A percentile compares a stretch with the other conserved stretches of the same genome.
Conservation (phyloP, 768 basidiomycete species). For the Amanita rubescens region DNA sequence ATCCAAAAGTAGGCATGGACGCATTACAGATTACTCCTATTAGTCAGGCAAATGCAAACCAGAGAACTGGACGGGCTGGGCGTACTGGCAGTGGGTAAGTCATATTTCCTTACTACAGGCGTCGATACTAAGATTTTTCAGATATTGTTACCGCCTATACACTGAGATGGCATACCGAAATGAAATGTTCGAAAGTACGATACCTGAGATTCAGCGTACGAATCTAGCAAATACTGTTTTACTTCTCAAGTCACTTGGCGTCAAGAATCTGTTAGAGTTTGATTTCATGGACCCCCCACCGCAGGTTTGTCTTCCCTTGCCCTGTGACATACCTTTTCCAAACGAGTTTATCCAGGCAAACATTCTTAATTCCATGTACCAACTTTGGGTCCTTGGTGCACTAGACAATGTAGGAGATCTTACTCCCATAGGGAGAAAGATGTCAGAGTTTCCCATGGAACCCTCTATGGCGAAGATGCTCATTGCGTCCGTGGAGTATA, state of each 20-base stretch:
- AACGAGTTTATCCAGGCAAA: constrained; percentile 54
- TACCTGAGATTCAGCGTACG: constrained; percentile 97
- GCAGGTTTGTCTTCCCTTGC: constrained; percentile 45
- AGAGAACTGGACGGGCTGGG: constrained; percentile 93
- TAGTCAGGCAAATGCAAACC: constrained; percentile 97
- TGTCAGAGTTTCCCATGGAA: constrained; percentile 99
- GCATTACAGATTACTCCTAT: constrained; percentile 98
- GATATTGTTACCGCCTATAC: constrained; percentile 93
- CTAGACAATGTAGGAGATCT: constrained; percentile 97
- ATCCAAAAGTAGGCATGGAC: constrained; percentile 99
- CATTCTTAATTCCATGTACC: constrained; percentile 99
- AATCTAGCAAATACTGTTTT: constrained; percentile 97
- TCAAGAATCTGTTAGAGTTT: constrained; percentile 95
- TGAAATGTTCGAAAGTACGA: constrained; percentile 91
- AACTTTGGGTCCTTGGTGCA: constrained; percentile 97
- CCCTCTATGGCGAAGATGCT: constrained; percentile 99
- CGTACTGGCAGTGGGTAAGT: constrained; percentile 91
- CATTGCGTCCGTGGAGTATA: constrained; percentile 89
- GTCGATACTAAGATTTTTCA: constrained; percentile 20
- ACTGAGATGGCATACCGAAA: constrained; percentile 97
- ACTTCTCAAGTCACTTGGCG: constrained; percentile 90
- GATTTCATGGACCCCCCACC: constrained; percentile 99
- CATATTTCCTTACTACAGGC: not conserved
- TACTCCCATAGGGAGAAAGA: constrained; percentile 86
- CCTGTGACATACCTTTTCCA: not conserved